These are phyloP conservation scores for Hypoxylon sp. DNA, from an alignment of 2,329 filamentous ascomycete species.

Conservation along the genomic window DNA sequence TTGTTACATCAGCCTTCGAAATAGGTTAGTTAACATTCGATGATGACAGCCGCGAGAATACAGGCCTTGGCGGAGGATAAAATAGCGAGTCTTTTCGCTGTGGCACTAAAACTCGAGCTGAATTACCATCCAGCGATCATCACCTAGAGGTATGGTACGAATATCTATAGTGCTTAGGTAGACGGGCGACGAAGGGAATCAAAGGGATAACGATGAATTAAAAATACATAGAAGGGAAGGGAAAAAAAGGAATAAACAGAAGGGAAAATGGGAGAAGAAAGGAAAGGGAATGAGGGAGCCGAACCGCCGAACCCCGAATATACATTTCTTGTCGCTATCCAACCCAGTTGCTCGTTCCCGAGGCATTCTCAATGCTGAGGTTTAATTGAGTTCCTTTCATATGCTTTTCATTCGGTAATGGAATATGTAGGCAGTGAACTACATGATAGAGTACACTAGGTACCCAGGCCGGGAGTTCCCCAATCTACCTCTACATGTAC, in stretches of 20 bases:
- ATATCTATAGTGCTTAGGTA: neutral
- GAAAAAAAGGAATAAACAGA: neutral
- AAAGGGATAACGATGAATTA: neutral
- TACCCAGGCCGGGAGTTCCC: too few species aligned
- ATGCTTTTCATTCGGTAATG: too few species aligned
- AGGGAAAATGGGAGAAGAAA: neutral
- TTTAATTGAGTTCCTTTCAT: too few species aligned
- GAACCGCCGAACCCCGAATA: neutral
- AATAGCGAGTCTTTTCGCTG: neutral
- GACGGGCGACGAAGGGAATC: neutral
- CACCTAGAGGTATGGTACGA: neutral
- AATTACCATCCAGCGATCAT: constrained; percentile 4
- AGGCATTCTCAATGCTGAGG: too few species aligned
- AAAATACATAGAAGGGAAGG: neutral
- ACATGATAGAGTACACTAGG: too few species aligned
- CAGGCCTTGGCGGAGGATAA: constrained; percentile 14
- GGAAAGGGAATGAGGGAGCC: neutral
- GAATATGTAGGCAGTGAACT: too few species aligned
- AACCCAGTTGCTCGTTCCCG: neutral
- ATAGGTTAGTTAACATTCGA: constrained; percentile 14
- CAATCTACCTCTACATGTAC: too few species aligned
- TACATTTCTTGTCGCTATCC: neutral
- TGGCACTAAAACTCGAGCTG: neutral
- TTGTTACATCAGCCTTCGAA: constrained; percentile 36
- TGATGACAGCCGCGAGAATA: constrained; percentile 17